Conservation (phyloP, 2,329 filamentous ascomycete genomes). For the Epichloe gansuensis region DNA sequence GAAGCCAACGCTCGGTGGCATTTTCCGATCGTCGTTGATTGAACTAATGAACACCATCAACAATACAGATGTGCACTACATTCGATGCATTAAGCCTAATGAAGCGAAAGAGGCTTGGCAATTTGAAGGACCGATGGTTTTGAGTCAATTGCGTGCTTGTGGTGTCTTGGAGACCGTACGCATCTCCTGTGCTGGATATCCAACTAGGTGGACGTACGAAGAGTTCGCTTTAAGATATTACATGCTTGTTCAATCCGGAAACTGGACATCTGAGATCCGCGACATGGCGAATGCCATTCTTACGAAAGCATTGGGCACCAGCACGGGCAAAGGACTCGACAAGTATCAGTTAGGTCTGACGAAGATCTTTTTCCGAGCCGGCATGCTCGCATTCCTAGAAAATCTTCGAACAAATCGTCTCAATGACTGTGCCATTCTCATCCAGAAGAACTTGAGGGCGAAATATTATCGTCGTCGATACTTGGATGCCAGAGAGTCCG, state of each 20-base stretch:
- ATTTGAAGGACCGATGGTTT: slow-evolving; percentile 96
- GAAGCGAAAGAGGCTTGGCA: slow-evolving; percentile 95
- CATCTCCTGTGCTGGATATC: slow-evolving; percentile 94
- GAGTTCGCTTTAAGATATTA: slow-evolving; percentile 97
- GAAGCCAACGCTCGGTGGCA: slow-evolving; percentile 93
- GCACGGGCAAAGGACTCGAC: slow-evolving; percentile 62
- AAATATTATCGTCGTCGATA: slow-evolving; percentile 93
- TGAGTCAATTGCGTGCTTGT: slow-evolving; percentile 92
- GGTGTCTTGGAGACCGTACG: slow-evolving; percentile 97
- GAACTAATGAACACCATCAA: slow-evolving; percentile 98
- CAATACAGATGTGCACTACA: slow-evolving; percentile 96
- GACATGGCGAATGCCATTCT: slow-evolving; percentile 91
- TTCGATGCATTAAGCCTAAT: slow-evolving; percentile 97
- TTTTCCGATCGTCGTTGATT: slow-evolving; percentile 96
- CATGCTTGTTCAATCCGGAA: slow-evolving; percentile 81
- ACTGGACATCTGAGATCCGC: slow-evolving; percentile 89
- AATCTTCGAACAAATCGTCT: slow-evolving; percentile 82
- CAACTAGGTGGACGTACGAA: slow-evolving; percentile 96
- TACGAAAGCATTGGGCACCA: slow-evolving; percentile 72
- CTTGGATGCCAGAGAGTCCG: slow-evolving; percentile 70
- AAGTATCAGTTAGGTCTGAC: slow-evolving; percentile 97
- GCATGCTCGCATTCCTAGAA: slow-evolving; percentile 96
- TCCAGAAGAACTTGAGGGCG: slow-evolving; percentile 93
- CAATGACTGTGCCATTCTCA: slow-evolving; percentile 91
- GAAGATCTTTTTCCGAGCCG: slow-evolving; percentile 98